These are phyloP conservation scores for Gamsiella multidivaricata DNA, from an alignment of 192 early-diverging fungal species.

Conservation along the genomic window DNA sequence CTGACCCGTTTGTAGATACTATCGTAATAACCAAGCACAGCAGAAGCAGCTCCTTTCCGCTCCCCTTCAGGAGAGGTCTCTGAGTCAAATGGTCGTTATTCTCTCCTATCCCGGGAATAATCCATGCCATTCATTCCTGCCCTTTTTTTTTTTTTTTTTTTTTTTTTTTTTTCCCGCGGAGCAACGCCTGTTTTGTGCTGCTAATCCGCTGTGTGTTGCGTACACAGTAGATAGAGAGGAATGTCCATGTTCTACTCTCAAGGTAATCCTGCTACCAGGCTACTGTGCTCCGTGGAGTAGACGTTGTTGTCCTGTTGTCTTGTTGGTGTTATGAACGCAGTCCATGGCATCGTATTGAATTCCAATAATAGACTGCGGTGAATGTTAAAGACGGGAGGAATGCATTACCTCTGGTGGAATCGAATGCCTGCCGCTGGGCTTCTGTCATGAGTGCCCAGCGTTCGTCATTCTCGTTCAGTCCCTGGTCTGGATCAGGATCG, in stretches of 20 bases:
- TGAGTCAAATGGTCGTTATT: neutral
- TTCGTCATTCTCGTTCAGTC: constrained; percentile 41
- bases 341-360: too few relatives aligned
- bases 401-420: constrained; percentile 32
- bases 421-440: constrained; percentile 38
- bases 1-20: neutral
- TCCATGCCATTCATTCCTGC: too few relatives aligned
- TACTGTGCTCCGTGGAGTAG: neutral
- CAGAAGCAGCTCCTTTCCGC: neutral
- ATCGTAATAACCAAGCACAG: constrained; percentile 11
- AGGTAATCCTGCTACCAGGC: neutral
- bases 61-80: neutral
- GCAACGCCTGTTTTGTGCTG: too few relatives aligned
- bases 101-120: neutral
- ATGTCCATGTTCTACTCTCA: constrained; percentile 16
- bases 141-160: neutral
- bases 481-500: constrained; percentile 31
- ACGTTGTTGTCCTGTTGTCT: too few relatives aligned
- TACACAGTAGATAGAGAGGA: too few relatives aligned
- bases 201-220: too few relatives aligned
- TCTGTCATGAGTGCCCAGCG: constrained; percentile 39
- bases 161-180: too few relatives aligned
- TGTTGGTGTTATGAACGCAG: too few relatives aligned
- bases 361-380: too few relatives aligned
- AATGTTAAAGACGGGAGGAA: too few relatives aligned